Conservation (phyloP, 495 filamentous ascomycete species). For the Tetracladium setigerum region DNA sequence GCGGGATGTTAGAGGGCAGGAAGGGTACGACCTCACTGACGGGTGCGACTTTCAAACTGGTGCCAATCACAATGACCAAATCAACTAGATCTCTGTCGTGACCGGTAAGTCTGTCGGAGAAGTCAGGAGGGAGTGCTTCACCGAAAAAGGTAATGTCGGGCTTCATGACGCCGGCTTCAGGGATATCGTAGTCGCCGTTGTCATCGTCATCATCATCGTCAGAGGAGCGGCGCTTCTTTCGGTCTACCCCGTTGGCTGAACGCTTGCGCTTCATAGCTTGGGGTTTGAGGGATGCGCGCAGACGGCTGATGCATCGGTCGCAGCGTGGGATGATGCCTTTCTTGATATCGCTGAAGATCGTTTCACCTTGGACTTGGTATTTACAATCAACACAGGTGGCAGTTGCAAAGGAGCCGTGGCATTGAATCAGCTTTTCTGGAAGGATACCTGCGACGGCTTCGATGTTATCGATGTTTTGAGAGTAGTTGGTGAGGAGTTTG, state of each 20-base stretch:
- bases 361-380: conserved; percentile 64
- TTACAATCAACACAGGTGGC: conserved; percentile 83
- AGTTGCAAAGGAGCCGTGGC: conserved; percentile 91
- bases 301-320: conserved; percentile 44
- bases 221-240: conserved; percentile 27
- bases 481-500: conserved; percentile 93
- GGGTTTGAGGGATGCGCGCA: conserved; percentile 36
- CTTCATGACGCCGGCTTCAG: conserved; percentile 87
- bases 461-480: conserved; percentile 98
- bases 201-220: conserved; percentile 63
- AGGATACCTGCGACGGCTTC: conserved; percentile 80
- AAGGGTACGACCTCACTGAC: conserved; percentile 85
- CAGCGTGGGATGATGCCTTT: conserved; percentile 64
- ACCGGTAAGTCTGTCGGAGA: conserved; percentile 70
- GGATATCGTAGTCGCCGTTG: conserved; percentile 55
- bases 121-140: conserved; percentile 76
- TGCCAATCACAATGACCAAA: conserved; percentile 94
- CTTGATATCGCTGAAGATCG: conserved; percentile 71
- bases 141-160: conserved; percentile 98
- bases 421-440: conserved; percentile 84
- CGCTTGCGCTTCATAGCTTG: conserved; percentile 68
- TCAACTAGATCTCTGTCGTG: conserved; percentile 76
- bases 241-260: conserved; percentile 49
- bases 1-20: conserved; percentile 70
- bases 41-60: conserved; percentile 91